Conservation (phyloP, 331 rosid genomes). For the Quercus phellos region DNA sequence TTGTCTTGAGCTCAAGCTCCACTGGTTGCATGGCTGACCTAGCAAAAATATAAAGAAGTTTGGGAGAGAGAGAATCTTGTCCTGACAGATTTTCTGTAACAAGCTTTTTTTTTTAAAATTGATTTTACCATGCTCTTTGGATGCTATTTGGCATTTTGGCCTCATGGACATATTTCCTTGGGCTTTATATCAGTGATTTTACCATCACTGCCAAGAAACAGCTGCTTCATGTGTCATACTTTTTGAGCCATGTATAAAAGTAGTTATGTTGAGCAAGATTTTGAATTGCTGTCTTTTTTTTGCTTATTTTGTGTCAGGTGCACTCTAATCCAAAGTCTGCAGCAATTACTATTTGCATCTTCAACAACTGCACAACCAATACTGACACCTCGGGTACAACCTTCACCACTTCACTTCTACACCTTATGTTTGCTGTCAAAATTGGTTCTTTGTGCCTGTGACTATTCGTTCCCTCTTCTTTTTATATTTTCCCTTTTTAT, state of each 20-base stretch:
- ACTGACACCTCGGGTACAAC: constrained; percentile 80
- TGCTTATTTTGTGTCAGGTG: constrained; percentile 48
- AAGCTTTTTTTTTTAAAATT: not conserved
- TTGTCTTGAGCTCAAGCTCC: not conserved
- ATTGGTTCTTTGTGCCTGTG: not conserved
- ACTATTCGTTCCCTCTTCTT: not conserved
- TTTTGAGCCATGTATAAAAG: not conserved
- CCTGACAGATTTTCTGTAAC: not conserved
- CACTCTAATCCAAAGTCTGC: constrained; percentile 88
- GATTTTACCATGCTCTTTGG: not conserved
- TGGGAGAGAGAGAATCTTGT: not conserved
- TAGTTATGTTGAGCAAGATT: not conserved
- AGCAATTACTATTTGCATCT: constrained; percentile 87
- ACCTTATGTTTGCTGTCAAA: constrained; percentile 22
- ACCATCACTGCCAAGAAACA: not conserved
- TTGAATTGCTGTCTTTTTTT: not conserved
- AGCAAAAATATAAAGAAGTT: not conserved
- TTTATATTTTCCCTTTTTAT: not conserved
- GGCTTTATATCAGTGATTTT: not conserved
- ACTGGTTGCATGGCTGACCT: not conserved
- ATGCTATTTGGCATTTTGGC: not conserved
- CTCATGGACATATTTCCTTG: not conserved
- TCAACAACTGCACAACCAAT: constrained; percentile 96
- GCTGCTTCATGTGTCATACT: not conserved
- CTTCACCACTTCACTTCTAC: constrained; percentile 9